phyloP scores from a whole-genome alignment of 2,329 filamentous ascomycete species.

The Plenodomus tracheiphilus region DNA sequence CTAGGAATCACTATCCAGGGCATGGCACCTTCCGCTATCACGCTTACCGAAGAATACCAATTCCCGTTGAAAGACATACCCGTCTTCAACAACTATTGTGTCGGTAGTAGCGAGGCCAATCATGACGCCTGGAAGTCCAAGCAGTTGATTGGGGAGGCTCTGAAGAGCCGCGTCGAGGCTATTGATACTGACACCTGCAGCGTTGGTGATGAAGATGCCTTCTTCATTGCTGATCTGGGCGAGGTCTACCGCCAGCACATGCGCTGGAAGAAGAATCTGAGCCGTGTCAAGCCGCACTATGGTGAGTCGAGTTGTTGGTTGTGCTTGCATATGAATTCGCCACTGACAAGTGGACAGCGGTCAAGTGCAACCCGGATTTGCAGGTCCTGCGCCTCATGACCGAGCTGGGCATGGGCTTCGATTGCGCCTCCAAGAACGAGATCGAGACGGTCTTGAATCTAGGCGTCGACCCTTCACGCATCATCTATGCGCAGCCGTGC shows the following conservation, averaged over 20 bases:
- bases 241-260: conserved; percentile 98
- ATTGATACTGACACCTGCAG: conserved; percentile 88
- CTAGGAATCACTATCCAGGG: conserved; percentile 51
- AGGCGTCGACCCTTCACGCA: conserved; percentile 82
- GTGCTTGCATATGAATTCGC: background rate
- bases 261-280: conserved; percentile 94
- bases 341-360: conserved; percentile 61
- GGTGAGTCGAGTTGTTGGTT: conserved; percentile 58
- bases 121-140: conserved; percentile 63
- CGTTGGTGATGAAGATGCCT: conserved; percentile 93
- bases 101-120: conserved; percentile 45
- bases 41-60: conserved; percentile 49
- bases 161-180: conserved; percentile 80
- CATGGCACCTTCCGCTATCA: conserved; percentile 73
- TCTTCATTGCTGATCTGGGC: conserved; percentile 97
- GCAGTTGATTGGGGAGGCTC: conserved; percentile 80
- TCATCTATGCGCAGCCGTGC: conserved; percentile 99
- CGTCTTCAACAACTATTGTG: conserved; percentile 31
- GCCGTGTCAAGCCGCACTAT: conserved; percentile 94
- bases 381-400: conserved; percentile 86
- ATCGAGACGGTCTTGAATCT: conserved; percentile 88
- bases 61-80: conserved; percentile 45
- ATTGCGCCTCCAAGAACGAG: conserved; percentile 96
- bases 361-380: conserved; percentile 98
- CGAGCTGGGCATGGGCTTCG: conserved; percentile 89